phyloP scores from a whole-genome alignment of 257 asterid genomes.

The Gentiana straminea region DNA sequence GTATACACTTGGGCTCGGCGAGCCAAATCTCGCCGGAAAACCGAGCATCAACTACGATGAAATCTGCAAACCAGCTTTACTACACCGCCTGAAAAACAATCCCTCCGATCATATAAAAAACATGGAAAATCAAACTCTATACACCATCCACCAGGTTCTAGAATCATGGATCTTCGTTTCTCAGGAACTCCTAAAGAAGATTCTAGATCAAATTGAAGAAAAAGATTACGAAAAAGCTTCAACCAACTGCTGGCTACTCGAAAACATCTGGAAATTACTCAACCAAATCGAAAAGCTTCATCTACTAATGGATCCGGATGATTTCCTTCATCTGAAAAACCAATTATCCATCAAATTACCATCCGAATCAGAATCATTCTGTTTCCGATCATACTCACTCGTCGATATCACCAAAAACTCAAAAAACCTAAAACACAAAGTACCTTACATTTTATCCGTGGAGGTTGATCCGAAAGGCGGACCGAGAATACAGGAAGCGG shows the following conservation, averaged over 20 bases:
- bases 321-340: conserved; percentile 63
- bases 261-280: conserved; percentile 50
- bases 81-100: conserved; percentile 48
- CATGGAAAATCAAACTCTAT: conserved; percentile 53
- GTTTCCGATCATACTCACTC: conserved; percentile 61
- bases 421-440: conserved; percentile 65
- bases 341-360: conserved; percentile 48
- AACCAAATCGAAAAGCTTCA: conserved; percentile 59
- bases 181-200: conserved; percentile 30
- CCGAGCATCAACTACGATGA: conserved; percentile 74
- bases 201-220: conserved; percentile 33
- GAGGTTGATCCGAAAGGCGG: conserved; percentile 93
- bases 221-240: conserved; percentile 32
- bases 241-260: conserved; percentile 53
- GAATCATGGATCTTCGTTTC: conserved; percentile 71
- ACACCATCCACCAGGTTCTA: conserved; percentile 54
- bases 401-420: conserved; percentile 51
- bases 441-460: conserved; percentile 64
- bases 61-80: conserved; percentile 63
- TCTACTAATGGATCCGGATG: conserved; percentile 76
- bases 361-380: conserved; percentile 57
- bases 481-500: conserved; percentile 80
- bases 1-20: conserved; percentile 80
- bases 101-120: conserved; percentile 36
- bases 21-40: conserved; percentile 74